Conservation (phyloP, 2,329 filamentous ascomycete species). For the Stagonosporopsis chrysanthemi region DNA sequence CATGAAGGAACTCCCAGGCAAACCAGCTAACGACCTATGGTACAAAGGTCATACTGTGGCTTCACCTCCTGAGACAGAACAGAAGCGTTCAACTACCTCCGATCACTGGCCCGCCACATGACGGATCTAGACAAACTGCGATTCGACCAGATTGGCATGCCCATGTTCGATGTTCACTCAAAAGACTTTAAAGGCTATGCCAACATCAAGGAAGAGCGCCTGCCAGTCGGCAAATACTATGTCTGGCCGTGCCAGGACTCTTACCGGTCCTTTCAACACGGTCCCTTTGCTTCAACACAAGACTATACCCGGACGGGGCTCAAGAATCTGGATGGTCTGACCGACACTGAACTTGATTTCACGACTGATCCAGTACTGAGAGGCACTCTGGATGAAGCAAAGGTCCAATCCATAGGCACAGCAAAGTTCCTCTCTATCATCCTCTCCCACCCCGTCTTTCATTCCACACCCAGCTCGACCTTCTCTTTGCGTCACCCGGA, state of each 20-base stretch:
- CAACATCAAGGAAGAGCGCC: not conserved
- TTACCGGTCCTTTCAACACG: not conserved
- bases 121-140: constrained; percentile 17
- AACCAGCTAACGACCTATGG: constrained; percentile 22
- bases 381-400: not conserved
- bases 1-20: constrained; percentile 23
- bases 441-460: constrained; percentile 6
- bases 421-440: constrained; percentile 5
- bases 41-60: constrained; percentile 4
- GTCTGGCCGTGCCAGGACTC: constrained; percentile 9
- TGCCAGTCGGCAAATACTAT: not conserved
- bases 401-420: not conserved
- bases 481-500: constrained; percentile 31
- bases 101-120: constrained; percentile 19
- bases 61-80: not conserved
- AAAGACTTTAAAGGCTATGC: not conserved
- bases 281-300: constrained; percentile 1
- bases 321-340: not conserved
- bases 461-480: constrained; percentile 14
- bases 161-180: not conserved
- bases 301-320: not conserved
- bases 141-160: constrained; percentile 26
- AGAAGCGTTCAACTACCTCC: constrained; percentile 24
- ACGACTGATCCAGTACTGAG: not conserved
- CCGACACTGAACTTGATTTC: not conserved